Base-by-base conservation (phyloP, 768 basidiomycete genomes). In the Suillus paluster region DNA sequence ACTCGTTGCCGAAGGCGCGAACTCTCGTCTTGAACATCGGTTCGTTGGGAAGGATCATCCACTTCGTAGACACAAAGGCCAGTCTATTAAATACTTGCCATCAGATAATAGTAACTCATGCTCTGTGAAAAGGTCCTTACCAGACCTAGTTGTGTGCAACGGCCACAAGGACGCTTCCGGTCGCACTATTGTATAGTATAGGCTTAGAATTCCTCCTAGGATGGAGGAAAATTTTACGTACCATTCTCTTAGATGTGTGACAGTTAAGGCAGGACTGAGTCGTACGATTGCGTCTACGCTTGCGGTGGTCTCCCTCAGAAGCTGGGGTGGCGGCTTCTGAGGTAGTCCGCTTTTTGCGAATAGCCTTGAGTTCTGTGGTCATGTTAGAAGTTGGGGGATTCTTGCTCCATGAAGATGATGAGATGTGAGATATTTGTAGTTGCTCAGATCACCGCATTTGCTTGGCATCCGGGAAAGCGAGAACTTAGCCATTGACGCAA, bases 61-160 rank as follows among this genome's bases (percentile, higher is more conserved):
- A 93, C 85, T 71, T 94, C 91, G 67, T 94, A 94, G 11, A 93
- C 88, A 70, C 92, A 94, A 5, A 92, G 79, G 1, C 91, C 91
- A 53, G 90, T 92, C 90, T 91, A 64, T 46, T 49, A n/a, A 39
- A 44, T 21, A 53, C 14, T 27, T 19, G 57, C 54, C 33, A 19
- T 39, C n/a, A 58, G 21, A 50, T 66, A 68, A 58, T 68, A 58
- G 39, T 66, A 67, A 27, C 72, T 39, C 54, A 67, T 59, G 73
- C 74, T 70, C 65, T 68, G 72, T 57, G 71, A 65, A 60, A 67
- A 66, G 36, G 70, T 65, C 56, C 77, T 62, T 59, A 77, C 78
- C 58, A 82, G 66, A 36, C 75, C 79, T 8, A 80, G 72, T 46
- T 82, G 72, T 57, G 76, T 73, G 75, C 76, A 77, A 71, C 86